A percentile compares a stretch with the other conserved stretches of the same genome.
Conservation (phyloP, 495 filamentous ascomycete species). For the Antarctomyces pellizariae region DNA sequence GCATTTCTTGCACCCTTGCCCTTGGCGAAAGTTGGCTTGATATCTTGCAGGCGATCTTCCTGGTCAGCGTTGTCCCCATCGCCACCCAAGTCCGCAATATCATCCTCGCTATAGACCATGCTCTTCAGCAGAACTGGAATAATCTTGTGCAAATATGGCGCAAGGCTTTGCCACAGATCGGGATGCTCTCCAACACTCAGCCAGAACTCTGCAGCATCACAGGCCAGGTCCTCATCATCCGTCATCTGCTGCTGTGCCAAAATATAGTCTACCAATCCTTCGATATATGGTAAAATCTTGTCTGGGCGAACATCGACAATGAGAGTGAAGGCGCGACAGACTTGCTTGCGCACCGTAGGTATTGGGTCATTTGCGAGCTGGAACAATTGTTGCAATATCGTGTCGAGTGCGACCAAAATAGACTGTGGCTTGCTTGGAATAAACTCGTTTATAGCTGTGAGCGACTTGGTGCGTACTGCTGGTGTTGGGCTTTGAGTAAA, state of each 20-base stretch:
- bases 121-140: constrained; percentile 77
- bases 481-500: constrained; percentile 51
- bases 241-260: constrained; percentile 61
- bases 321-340: constrained; percentile 82
- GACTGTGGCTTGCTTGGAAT: constrained; percentile 58
- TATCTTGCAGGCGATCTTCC: constrained; percentile 75
- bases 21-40: constrained; percentile 84
- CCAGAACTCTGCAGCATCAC: constrained; percentile 97
- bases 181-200: constrained; percentile 77
- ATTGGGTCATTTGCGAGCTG: constrained; percentile 49
- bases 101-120: constrained; percentile 93
- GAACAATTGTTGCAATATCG: constrained; percentile 62
- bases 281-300: constrained; percentile 73
- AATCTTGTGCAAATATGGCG: constrained; percentile 60
- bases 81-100: constrained; percentile 60
- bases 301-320: constrained; percentile 78
- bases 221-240: constrained; percentile 74
- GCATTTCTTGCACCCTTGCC: constrained; percentile 24
- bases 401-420: constrained; percentile 51
- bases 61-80: constrained; percentile 77
- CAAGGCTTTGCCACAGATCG: constrained; percentile 44
- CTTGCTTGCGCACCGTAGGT: constrained; percentile 64
- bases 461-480: constrained; percentile 54
- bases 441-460: constrained; percentile 78
- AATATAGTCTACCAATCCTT: constrained; percentile 81